Conservation (phyloP, 2,329 filamentous ascomycete species). For the Epichloe coenophiala region DNA sequence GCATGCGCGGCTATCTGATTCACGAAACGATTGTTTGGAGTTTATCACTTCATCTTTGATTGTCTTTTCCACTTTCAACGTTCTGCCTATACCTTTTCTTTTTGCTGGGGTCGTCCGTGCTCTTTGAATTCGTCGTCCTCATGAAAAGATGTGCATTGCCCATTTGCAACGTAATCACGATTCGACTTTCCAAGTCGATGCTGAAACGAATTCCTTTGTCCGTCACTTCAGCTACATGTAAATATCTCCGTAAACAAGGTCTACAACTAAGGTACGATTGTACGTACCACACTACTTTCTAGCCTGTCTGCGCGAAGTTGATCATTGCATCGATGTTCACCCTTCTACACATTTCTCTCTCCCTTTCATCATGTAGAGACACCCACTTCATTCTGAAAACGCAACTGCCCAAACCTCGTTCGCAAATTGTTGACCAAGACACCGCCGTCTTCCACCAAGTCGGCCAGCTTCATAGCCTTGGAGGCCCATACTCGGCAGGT, state of each 20-base stretch:
- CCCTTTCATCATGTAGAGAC: neutral
- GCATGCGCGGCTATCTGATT: conserved; percentile 4
- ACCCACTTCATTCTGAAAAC: neutral
- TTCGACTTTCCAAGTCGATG: neutral
- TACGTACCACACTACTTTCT: too few species aligned
- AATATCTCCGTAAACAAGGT: neutral
- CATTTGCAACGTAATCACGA: neutral
- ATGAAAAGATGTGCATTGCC: neutral
- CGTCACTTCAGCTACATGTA: neutral
- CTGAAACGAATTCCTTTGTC: neutral
- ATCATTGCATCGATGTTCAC: neutral
- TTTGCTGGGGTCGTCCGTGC: neutral
- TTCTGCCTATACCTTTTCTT: neutral
- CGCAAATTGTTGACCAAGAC: conserved; percentile 30
- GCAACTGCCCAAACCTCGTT: conserved; percentile 28
- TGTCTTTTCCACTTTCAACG: too few species aligned
- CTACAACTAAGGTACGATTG: neutral
- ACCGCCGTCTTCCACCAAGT: conserved; percentile 41
- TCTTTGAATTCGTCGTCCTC: neutral
- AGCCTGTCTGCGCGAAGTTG: too few species aligned
- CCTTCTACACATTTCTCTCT: too few species aligned
- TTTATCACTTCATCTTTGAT: neutral
- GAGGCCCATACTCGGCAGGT: conserved; percentile 47
- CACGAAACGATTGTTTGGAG: neutral
- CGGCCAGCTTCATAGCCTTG: conserved; percentile 48